These are phyloP conservation scores for Fusarium albidum DNA, from an alignment of 2,329 filamentous ascomycete species.

Conservation along the genomic window DNA sequence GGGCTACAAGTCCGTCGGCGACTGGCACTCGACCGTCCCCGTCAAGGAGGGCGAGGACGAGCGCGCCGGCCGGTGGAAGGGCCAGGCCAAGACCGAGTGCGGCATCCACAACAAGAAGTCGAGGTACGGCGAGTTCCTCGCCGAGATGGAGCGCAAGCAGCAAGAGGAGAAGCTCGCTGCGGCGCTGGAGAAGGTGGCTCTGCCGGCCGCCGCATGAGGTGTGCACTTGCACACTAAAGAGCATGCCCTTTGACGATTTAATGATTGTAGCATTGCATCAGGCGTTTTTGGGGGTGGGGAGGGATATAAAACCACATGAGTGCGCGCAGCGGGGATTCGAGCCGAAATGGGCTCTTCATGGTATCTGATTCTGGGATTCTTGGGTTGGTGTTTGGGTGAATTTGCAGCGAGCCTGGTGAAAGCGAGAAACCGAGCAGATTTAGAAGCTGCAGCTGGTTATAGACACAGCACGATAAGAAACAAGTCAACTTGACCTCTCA, in stretches of 20 bases:
- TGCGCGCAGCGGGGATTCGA: slow-evolving; percentile 17
- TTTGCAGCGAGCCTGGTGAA: slow-evolving; percentile 14
- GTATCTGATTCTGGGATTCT: slow-evolving; percentile 27
- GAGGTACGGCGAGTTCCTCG: slow-evolving; percentile 86
- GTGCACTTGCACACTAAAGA: slow-evolving; percentile 34
- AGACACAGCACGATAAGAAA: slow-evolving; percentile 28
- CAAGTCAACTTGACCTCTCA: slow-evolving; percentile 9
- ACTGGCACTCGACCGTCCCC: slow-evolving; percentile 96
- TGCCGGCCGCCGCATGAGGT: slow-evolving; percentile 39
- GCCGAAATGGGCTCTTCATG: slow-evolving; percentile 9
- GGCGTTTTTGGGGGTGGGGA: no score
- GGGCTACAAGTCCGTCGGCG: slow-evolving; percentile 98
- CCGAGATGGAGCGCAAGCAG: slow-evolving; percentile 74
- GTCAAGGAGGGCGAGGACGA: slow-evolving; percentile 94
- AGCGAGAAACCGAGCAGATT: slow-evolving; percentile 20
- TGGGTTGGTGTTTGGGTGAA: slow-evolving; percentile 37
- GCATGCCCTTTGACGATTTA: slow-evolving; percentile 38
- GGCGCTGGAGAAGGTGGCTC: slow-evolving; percentile 39
- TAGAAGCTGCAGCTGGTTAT: slow-evolving; percentile 16
- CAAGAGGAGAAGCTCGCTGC: slow-evolving; percentile 55
- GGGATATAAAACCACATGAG: slow-evolving; percentile 28
- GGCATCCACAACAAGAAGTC: slow-evolving; percentile 99
- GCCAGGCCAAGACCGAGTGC: slow-evolving; percentile 94
- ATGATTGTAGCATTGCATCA: slow-evolving; percentile 40
- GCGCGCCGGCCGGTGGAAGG: slow-evolving; percentile 96